Evolutionary conservation across 2,329 filamentous ascomycete genomes (phyloP).

Genomic region (Chaetomium strumarium): DNA sequence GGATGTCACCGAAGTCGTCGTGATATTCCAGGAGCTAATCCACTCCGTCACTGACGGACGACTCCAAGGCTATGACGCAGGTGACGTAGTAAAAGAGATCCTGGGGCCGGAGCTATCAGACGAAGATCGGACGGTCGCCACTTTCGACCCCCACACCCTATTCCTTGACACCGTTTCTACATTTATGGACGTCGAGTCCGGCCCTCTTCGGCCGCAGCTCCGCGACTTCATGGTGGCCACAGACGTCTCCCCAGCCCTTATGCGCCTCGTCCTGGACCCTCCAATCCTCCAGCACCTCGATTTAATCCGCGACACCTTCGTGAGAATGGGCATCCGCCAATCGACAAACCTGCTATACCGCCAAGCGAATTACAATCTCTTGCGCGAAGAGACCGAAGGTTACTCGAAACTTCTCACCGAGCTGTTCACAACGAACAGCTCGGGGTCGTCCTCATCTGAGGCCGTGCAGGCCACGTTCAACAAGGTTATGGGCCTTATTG

Average conservation of each 20-base stretch:
- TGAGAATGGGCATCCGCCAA: slow-evolving; percentile 75
- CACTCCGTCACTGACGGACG: slow-evolving; percentile 66
- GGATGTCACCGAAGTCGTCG: slow-evolving; percentile 62
- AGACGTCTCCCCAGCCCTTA: slow-evolving; percentile 61
- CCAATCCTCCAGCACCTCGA: slow-evolving; percentile 68
- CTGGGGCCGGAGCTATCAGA: slow-evolving; percentile 51
- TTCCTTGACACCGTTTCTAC: slow-evolving; percentile 82
- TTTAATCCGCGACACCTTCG: slow-evolving; percentile 79
- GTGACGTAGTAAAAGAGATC: slow-evolving; percentile 67
- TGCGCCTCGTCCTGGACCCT: slow-evolving; percentile 80
- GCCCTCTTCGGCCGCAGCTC: slow-evolving; percentile 45
- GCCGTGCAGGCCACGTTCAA: slow-evolving; percentile 83
- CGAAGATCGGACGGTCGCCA: slow-evolving; percentile 43
- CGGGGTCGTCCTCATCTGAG: slow-evolving; percentile 65
- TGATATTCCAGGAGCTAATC: slow-evolving; percentile 79
- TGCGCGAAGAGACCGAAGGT: slow-evolving; percentile 92
- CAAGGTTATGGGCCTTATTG: slow-evolving; percentile 87
- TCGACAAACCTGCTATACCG: slow-evolving; percentile 91
- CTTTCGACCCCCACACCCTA: slow-evolving; percentile 59
- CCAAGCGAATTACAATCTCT: slow-evolving; percentile 92
- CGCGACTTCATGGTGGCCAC: slow-evolving; percentile 66
- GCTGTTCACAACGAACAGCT: slow-evolving; percentile 81
- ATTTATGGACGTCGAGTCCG: slow-evolving; percentile 64
- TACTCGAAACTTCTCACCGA: slow-evolving; percentile 96
- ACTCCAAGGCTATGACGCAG: slow-evolving; percentile 63